Percentiles rank a stretch among this genome's conserved stretches.
Evolutionary conservation across 78 protist species (phyloP).

Genomic region (Salpingoeca rosetta): DNA sequence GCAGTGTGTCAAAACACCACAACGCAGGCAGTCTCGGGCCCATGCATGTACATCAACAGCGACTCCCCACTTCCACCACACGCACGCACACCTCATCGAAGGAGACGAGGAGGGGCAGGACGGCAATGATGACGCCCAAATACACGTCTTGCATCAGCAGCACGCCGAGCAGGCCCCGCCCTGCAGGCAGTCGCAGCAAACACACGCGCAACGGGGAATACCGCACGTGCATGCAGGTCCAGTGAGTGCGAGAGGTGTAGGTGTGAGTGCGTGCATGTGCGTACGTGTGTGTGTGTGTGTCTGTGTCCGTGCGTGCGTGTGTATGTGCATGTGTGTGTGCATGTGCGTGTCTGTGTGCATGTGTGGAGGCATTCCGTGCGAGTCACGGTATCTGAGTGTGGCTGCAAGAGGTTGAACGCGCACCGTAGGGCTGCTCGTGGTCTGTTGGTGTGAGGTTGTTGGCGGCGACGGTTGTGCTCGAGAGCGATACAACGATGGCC

Average conservation of each 20-base stretch:
- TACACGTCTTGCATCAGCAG: background rate
- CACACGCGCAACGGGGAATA: too few species aligned
- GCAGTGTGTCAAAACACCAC: too few species aligned
- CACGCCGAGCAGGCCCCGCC: background rate
- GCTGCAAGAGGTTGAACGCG: too few species aligned
- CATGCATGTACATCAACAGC: too few species aligned
- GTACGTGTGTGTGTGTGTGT: background rate
- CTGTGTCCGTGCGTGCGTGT: background rate
- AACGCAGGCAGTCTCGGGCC: too few species aligned
- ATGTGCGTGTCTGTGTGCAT: background rate
- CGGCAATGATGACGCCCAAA: background rate
- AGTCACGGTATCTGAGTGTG: too few species aligned
- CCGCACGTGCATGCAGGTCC: too few species aligned
- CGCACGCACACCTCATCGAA: background rate
- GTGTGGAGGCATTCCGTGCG: conserved; percentile 1
- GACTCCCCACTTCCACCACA: too few species aligned
- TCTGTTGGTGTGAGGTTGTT: background rate
- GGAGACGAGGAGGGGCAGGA: background rate
- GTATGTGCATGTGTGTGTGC: background rate
- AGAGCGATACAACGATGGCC: background rate
- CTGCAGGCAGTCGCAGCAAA: too few species aligned
- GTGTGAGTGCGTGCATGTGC: too few species aligned
- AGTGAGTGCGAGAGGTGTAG: too few species aligned
- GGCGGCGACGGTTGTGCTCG: background rate
- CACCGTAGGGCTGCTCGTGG: background rate